Evolutionary conservation across 1,284 basidiomycete genomes (phyloP).

Genomic region (Mycena sp.): DNA sequence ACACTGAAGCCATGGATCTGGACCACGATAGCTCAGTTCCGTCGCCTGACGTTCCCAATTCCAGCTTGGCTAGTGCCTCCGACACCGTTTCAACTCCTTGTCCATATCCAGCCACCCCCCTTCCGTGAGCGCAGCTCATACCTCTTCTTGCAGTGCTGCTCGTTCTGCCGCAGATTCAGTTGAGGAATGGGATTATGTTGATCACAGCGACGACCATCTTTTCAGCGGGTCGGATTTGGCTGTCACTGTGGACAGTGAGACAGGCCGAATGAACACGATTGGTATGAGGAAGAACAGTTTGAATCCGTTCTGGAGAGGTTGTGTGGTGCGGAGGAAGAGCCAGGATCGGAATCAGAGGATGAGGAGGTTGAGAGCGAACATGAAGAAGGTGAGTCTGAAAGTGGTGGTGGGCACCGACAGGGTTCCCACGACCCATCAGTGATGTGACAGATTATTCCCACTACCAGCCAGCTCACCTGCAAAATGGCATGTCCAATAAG

Average conservation of each 20-base stretch:
- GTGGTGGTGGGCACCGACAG: too few relatives aligned
- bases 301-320: neutral
- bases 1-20: neutral
- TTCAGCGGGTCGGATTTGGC: conserved; percentile 1
- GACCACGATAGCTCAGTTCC: neutral
- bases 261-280: neutral
- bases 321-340: neutral
- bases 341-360: neutral
- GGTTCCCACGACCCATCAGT: too few relatives aligned
- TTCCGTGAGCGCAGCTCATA: neutral
- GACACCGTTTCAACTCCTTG: neutral
- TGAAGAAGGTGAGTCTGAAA: neutral
- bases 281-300: conserved; percentile 1
- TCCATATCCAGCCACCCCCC: neutral
- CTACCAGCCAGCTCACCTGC: too few relatives aligned
- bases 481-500: too few relatives aligned
- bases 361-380: neutral
- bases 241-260: neutral
- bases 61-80: neutral
- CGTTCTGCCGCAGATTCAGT: neutral
- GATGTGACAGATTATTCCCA: too few relatives aligned
- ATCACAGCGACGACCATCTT: conserved; percentile 2
- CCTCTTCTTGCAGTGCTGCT: neutral
- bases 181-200: neutral
- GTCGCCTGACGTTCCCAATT: neutral